phyloP scores from a whole-genome alignment of 2,329 filamentous ascomycete species.

The Claviceps spartinae region DNA sequence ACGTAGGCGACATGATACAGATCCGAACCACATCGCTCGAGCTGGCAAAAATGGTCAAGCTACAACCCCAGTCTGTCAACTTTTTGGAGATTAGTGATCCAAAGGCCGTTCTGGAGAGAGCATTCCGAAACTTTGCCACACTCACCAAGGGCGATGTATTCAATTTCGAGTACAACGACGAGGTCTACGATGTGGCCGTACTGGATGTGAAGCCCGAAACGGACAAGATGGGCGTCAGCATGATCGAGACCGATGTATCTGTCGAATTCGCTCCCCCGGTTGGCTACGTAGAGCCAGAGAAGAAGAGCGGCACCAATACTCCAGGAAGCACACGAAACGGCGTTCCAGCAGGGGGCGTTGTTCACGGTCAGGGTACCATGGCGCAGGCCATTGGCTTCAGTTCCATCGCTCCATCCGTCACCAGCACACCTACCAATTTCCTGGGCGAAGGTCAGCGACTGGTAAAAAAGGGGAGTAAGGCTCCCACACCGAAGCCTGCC shows the following conservation, averaged over 20 bases:
- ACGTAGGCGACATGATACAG: slow-evolving; percentile 88
- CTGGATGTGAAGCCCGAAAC: slow-evolving; percentile 82
- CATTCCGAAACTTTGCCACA: slow-evolving; percentile 89
- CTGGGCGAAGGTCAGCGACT: slow-evolving; percentile 67
- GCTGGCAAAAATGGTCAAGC: slow-evolving; percentile 83
- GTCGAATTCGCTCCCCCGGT: slow-evolving; percentile 93
- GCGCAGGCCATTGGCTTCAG: slow-evolving; percentile 95
- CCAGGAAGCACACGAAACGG: slow-evolving; percentile 55
- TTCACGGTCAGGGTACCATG: slow-evolving; percentile 87
- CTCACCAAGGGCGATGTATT: slow-evolving; percentile 90
- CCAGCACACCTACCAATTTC: slow-evolving; percentile 65
- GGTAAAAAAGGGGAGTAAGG: slow-evolving; percentile 69
- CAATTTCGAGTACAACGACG: slow-evolving; percentile 93
- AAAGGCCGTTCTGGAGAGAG: slow-evolving; percentile 91
- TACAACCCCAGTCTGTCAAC: slow-evolving; percentile 82
- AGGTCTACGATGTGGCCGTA: slow-evolving; percentile 83
- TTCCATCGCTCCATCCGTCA: slow-evolving; percentile 68
- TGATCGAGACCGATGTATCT: slow-evolving; percentile 90
- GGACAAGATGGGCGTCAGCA: slow-evolving; percentile 75
- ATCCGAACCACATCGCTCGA: slow-evolving; percentile 90
- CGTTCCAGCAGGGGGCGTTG: slow-evolving; percentile 54
- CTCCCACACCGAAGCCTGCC: slow-evolving; percentile 47
- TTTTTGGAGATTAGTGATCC: slow-evolving; percentile 97
- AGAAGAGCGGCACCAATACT: slow-evolving; percentile 70
- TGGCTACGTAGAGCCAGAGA: slow-evolving; percentile 82